phyloP scores from a whole-genome alignment of 2,329 filamentous ascomycete genomes.

The Trichophyton simii region DNA sequence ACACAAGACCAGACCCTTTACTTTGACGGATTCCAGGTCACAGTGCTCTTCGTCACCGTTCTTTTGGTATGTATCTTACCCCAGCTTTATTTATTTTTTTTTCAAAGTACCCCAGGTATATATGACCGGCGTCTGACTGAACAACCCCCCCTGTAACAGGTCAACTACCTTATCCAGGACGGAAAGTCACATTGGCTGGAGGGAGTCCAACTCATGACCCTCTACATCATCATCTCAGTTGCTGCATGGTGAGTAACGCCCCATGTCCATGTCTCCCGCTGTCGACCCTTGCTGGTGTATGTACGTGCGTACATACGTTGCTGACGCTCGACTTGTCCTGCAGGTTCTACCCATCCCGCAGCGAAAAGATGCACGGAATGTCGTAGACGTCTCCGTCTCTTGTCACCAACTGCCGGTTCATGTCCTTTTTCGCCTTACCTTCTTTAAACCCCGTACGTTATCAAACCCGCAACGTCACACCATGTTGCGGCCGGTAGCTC shows the following conservation, averaged over 20 bases:
- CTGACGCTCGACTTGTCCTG: neutral
- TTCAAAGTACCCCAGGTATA: too few relatives aligned
- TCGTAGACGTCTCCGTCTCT: neutral
- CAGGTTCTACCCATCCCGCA: conserved; percentile 1
- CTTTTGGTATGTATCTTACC: conserved; percentile 32
- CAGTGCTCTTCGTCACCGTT: conserved; percentile 42
- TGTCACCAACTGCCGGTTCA: neutral
- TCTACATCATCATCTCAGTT: conserved; percentile 51
- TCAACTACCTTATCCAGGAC: conserved; percentile 52
- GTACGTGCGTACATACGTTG: neutral
- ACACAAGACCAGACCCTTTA: conserved; percentile 26
- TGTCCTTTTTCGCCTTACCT: neutral
- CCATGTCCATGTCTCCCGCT: neutral
- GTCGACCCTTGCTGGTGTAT: too few relatives aligned
- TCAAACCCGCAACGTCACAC: neutral
- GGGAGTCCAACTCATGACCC: conserved; percentile 46
- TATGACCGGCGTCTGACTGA: neutral
- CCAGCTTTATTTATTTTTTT: too few relatives aligned
- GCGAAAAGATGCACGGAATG: neutral
- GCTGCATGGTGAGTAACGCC: conserved; percentile 38
- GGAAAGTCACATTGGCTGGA: conserved; percentile 50
- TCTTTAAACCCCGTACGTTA: neutral
- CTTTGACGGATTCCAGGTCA: conserved; percentile 72
- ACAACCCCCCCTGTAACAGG: conserved; percentile 30
- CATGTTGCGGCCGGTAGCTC: neutral